Base-by-base conservation (phyloP, 768 basidiomycete genomes). In the Trametes elegans region DNA sequence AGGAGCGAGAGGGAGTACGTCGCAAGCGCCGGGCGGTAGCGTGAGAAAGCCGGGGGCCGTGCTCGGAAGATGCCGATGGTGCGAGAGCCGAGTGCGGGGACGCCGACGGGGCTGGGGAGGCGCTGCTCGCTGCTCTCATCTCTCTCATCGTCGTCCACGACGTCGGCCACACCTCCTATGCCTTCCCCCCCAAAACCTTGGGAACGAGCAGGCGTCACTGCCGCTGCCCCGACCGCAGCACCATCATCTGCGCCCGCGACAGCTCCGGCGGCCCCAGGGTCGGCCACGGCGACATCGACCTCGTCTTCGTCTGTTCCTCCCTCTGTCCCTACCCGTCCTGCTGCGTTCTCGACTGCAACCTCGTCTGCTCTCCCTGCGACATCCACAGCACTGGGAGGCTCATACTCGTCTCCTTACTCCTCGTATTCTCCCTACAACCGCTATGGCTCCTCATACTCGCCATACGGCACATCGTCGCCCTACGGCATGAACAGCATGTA, bases 131-230 rank as follows among this genome's bases (percentile, higher is more conserved):
- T 24, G 13, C 34, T 23, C 5, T 16, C 31, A 11, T 31, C 47
- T 32, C 32, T 28, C 41, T 59, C 47, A 27, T 48, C 55, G 18
- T 49, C 62, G 36, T 45, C 53, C 53, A 39, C 54, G 40, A 38
- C 28, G 19, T 63, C 70, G n/a, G 18, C 35, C 50, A 31, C 43
- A 9, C 23, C 10, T 28, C 13, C 24, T 36, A 91, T 92, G 90
- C 83, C 79, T 32, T 90, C 90, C 19, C 91, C 91, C 43, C 91
- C 90, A 67, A 93, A 93, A 69, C 92, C 91, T 61, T 94, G 91
- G 92, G 92, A 94, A 70, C 80, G 84, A 49, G 73, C 72, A 38
- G 79, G 80, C 7, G 71, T 73, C 41, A 64, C 74, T 26, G 64
- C 75, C 32, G 51, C 66, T 18, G 51, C 68, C 14, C 34, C 74